Evolutionary conservation across 1,139 yeast genomes (phyloP).

Genomic region (Protomyces gravidus): DNA sequence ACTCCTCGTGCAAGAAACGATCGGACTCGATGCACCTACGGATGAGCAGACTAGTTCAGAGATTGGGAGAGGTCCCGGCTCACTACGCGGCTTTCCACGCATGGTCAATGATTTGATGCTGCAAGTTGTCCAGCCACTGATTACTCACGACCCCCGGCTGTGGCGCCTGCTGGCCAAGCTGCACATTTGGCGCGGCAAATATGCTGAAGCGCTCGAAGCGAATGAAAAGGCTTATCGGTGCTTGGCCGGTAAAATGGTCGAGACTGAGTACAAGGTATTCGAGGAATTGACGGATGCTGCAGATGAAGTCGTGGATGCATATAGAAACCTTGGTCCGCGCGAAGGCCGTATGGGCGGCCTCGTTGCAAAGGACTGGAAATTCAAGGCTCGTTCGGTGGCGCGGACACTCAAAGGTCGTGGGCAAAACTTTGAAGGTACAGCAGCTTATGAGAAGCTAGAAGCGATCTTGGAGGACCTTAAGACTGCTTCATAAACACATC

Average conservation of each 20-base stretch:
- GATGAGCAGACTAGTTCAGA: slow-evolving; percentile 40
- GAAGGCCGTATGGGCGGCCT: slow-evolving; percentile 80
- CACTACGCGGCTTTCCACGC: slow-evolving; percentile 38
- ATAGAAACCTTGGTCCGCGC: slow-evolving; percentile 76
- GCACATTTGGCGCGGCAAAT: slow-evolving; percentile 78
- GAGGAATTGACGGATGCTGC: slow-evolving; percentile 62
- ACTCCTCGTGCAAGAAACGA: slow-evolving; percentile 62
- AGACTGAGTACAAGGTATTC: slow-evolving; percentile 63
- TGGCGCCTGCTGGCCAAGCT: slow-evolving; percentile 85
- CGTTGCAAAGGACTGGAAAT: slow-evolving; percentile 89
- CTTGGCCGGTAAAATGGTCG: slow-evolving; percentile 57
- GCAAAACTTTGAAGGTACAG: slow-evolving; percentile 19
- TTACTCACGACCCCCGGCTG: slow-evolving; percentile 64
- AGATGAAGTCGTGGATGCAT: slow-evolving; percentile 76
- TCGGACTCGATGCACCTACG: slow-evolving; percentile 51
- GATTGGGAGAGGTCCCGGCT: slow-evolving; percentile 17
- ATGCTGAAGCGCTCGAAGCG: slow-evolving; percentile 83
- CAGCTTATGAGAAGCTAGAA: slow-evolving; percentile 16
- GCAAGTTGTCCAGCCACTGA: slow-evolving; percentile 51
- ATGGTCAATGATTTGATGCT: slow-evolving; percentile 46
- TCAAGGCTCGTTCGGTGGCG: slow-evolving; percentile 55
- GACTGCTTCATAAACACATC: background rate
- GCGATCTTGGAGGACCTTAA: slow-evolving; percentile 17
- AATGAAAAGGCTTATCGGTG: slow-evolving; percentile 78
- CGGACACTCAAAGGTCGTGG: slow-evolving; percentile 29